Base-by-base conservation (phyloP, 257 asterid genomes). In the Linderniella brevidens region DNA sequence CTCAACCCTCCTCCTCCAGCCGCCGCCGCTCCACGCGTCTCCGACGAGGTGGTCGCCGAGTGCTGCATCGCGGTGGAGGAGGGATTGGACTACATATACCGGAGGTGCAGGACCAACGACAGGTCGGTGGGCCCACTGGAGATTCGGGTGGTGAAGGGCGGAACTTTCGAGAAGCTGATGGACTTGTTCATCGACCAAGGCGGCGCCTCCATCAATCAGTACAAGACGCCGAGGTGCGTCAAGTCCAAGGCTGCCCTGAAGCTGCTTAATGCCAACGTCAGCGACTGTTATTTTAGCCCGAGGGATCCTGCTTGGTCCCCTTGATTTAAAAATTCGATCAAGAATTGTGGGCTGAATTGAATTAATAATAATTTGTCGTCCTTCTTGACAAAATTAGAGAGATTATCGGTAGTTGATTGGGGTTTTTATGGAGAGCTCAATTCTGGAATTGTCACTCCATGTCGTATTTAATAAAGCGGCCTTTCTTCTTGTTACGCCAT, bases 191-290 rank as follows among this genome's bases (percentile, higher is more conserved):
- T 73, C 50, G 65, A 72, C 4, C 80, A 69, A 53, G 32, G 32
- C 32, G 92, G 92, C 32, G 90, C 77, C 13, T 78, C 92, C 17
- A 75, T 81, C 29, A 81, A 81, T 60, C 93, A 82, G 71, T 78
- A 82, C 19, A 82, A 82, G 46, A 71, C 86, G 17, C 93, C 93
- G 3, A 64, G 93, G 60, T 82, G 84, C 56, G 79, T 82, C 12
- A 74, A 66, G 48, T 67, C 77, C 5, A 78, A 73, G 35, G 49
- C 81, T 46, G 79, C 76, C 17, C 51, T 78, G 57, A 67, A 78
- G 65, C 74, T 82, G 63, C 79, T 82, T 0, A 69, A 76, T 57
- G 75, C 79, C 19, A 82, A 67, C 18, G 77, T 78, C 46, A 62
- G 50, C 56, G 76, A 56, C 19, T 64, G 63, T 39, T 73, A 69